Evolutionary conservation across 1,139 yeast species (phyloP).

Genomic region (Blastobotrys aristatus): DNA sequence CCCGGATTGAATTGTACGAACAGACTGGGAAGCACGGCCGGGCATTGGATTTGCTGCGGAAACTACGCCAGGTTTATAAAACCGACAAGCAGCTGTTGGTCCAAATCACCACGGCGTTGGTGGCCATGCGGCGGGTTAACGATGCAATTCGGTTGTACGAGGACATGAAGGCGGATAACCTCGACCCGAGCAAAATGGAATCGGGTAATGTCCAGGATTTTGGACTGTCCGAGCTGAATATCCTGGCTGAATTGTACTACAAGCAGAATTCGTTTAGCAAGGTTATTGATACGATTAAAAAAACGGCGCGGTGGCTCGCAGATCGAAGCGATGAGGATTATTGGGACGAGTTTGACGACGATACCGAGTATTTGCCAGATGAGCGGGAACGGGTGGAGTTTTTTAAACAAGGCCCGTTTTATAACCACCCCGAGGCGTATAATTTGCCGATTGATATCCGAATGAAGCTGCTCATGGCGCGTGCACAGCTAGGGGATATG

Average conservation of each 20-base stretch:
- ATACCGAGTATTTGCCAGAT: slow-evolving; percentile 76
- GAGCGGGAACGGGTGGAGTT: slow-evolving; percentile 40
- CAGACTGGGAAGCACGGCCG: slow-evolving; percentile 60
- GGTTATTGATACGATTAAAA: slow-evolving; percentile 62
- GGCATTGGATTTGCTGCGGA: slow-evolving; percentile 72
- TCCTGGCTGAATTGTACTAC: slow-evolving; percentile 70
- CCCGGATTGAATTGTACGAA: slow-evolving; percentile 45
- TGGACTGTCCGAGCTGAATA: slow-evolving; percentile 86
- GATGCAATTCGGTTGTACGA: slow-evolving; percentile 81
- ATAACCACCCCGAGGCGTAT: slow-evolving; percentile 23
- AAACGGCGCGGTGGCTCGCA: slow-evolving; percentile 80
- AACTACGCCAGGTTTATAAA: slow-evolving; percentile 57
- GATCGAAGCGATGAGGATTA: slow-evolving; percentile 63
- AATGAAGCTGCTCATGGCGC: slow-evolving; percentile 66
- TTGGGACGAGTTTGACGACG: slow-evolving; percentile 82
- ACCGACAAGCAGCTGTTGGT: slow-evolving; percentile 56
- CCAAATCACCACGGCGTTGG: slow-evolving; percentile 72
- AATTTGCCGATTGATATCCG: slow-evolving; percentile 81
- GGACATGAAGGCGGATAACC: slow-evolving; percentile 27
- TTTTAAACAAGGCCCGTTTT: slow-evolving; percentile 18
- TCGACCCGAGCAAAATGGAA: slow-evolving; percentile 11
- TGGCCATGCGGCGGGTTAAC: slow-evolving; percentile 64
- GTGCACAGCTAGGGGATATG: slow-evolving; percentile 59
- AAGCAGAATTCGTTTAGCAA: slow-evolving; percentile 58
- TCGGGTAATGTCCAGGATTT: slow-evolving; percentile 46